phyloP scores from a whole-genome alignment of 257 asterid species.

The Craterostigma plantagineum region DNA sequence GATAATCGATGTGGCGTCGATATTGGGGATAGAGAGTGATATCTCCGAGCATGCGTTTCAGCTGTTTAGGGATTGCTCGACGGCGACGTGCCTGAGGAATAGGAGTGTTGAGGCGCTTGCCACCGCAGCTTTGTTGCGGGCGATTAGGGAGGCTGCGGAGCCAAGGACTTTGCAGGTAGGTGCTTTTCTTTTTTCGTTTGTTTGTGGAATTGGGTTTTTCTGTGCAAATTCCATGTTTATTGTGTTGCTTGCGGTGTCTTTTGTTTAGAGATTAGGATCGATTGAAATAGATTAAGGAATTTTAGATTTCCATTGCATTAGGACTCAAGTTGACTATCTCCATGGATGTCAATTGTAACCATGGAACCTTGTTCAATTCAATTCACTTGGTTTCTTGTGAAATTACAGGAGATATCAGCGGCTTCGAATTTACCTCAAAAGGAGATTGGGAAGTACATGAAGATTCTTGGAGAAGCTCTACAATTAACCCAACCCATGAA shows the following conservation, averaged over 20 bases:
- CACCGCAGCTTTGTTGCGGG: slow-evolving; percentile 91
- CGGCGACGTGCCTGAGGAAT: slow-evolving; percentile 89
- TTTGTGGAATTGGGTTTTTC: neutral
- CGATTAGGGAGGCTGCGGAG: slow-evolving; percentile 92
- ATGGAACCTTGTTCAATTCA: too few relatives aligned
- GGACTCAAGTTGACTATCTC: too few relatives aligned
- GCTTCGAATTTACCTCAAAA: slow-evolving; percentile 97
- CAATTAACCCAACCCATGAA: slow-evolving; percentile 94
- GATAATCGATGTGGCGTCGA: slow-evolving; percentile 89
- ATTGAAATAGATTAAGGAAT: too few relatives aligned
- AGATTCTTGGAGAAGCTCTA: slow-evolving; percentile 95
- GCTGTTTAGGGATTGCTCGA: slow-evolving; percentile 91
- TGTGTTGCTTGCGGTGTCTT: neutral
- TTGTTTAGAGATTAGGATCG: too few relatives aligned
- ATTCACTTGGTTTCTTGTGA: slow-evolving; percentile 12
- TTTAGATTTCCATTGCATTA: too few relatives aligned
- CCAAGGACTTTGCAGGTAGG: slow-evolving; percentile 91
- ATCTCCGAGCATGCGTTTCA: slow-evolving; percentile 95
- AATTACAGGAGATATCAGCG: slow-evolving; percentile 68
- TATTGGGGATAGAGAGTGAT: slow-evolving; percentile 62
- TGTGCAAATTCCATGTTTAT: neutral
- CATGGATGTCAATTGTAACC: too few relatives aligned
- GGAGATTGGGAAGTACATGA: slow-evolving; percentile 95
- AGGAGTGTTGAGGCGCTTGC: slow-evolving; percentile 97
- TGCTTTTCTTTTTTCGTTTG: neutral